Percentiles rank a stretch among this genome's conserved stretches.
phyloP scores from a whole-genome alignment of 441 rosid genomes.

The Arabidopsis lyrata region DNA sequence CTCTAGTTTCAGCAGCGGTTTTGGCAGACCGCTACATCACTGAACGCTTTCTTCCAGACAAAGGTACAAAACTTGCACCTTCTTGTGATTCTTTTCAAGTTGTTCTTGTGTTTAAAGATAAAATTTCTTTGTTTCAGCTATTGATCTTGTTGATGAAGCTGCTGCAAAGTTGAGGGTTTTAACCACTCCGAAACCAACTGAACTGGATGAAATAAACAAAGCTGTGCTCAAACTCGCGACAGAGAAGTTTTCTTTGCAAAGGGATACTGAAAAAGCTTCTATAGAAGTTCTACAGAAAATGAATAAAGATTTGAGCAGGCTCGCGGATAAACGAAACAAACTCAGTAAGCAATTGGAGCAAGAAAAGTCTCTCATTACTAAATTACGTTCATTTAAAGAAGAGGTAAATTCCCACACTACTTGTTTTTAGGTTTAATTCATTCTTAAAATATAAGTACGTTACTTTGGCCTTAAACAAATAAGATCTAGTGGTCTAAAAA shows the following conservation, averaged over 20 bases:
- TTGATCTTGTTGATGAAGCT: conserved; percentile 94
- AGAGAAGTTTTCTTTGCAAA: background rate
- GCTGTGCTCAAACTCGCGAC: conserved; percentile 44
- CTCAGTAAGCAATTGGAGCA: background rate
- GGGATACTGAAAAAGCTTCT: background rate
- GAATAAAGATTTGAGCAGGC: background rate
- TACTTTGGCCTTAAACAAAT: too few species aligned
- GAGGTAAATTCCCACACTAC: background rate
- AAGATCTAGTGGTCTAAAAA: too few species aligned
- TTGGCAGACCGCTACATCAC: conserved; percentile 80
- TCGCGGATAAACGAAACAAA: background rate
- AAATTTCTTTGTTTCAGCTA: conserved; percentile 56
- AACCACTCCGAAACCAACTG: conserved; percentile 72
- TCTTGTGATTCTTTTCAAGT: background rate
- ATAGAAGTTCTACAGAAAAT: background rate
- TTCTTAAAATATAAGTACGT: background rate
- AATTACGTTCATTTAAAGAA: background rate
- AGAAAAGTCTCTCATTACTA: background rate
- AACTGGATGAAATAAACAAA: conserved; percentile 65
- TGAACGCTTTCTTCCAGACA: conserved; percentile 87
- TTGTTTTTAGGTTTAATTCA: background rate
- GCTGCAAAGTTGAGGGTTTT: conserved; percentile 94
- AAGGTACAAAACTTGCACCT: conserved; percentile 54
- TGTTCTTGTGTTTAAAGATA: background rate
- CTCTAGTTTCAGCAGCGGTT: conserved; percentile 76